These are phyloP conservation scores for Coniochaeta ligniaria DNA, from an alignment of 2,329 filamentous ascomycete species.

Conservation along the genomic window DNA sequence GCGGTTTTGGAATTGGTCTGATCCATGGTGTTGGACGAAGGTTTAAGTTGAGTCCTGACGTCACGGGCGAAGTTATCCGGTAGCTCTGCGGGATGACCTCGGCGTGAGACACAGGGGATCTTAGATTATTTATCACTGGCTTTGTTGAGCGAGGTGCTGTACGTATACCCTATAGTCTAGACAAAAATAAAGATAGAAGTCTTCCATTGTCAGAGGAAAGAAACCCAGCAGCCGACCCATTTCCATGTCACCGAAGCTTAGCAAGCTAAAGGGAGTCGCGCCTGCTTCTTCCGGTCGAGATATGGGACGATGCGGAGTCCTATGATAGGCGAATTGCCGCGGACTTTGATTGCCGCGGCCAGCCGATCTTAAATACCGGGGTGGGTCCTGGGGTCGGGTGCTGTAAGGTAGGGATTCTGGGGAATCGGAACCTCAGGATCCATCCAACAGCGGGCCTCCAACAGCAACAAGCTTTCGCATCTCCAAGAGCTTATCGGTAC, in stretches of 20 bases:
- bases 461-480: too few relatives aligned
- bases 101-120: neutral
- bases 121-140: neutral
- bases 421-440: too few relatives aligned
- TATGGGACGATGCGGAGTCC: neutral
- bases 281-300: too few relatives aligned
- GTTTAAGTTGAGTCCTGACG: neutral
- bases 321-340: neutral
- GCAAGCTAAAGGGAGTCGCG: neutral
- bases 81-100: neutral
- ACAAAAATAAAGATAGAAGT: too few relatives aligned
- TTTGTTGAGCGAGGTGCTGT: too few relatives aligned
- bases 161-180: too few relatives aligned
- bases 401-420: neutral
- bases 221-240: neutral
- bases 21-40: neutral
- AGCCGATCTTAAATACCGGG: neutral
- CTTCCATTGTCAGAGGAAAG: too few relatives aligned
- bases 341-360: neutral
- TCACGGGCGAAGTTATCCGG: neutral
- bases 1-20: neutral
- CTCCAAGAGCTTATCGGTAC: too few relatives aligned
- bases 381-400: neutral
- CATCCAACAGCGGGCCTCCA: too few relatives aligned
- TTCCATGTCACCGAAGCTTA: neutral